Evolutionary conservation across 2,329 filamentous ascomycete species (phyloP).

Genomic region (Ceratocystis destructans): DNA sequence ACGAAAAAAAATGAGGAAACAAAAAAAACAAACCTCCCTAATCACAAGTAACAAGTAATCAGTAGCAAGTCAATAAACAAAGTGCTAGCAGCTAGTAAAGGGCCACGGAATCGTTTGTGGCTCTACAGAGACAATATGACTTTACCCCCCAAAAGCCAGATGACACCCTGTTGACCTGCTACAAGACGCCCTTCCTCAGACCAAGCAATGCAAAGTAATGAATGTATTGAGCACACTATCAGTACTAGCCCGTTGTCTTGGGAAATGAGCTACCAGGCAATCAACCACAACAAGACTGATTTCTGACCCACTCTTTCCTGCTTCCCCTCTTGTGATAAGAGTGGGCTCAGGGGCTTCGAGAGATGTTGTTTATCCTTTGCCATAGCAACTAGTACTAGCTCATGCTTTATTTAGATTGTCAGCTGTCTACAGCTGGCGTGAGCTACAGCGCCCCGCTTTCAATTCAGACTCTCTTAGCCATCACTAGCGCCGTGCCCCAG

Average conservation of each 20-base stretch:
- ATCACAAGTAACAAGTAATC: not conserved
- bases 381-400: slow-evolving; percentile 13
- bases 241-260: not conserved
- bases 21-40: not conserved
- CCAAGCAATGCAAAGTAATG: not conserved
- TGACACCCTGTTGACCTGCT: not conserved
- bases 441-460: no score
- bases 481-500: slow-evolving; percentile 47
- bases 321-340: not conserved
- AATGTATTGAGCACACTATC: not conserved
- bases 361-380: slow-evolving; percentile 16
- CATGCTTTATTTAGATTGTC: not conserved
- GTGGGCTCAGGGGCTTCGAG: slow-evolving; percentile 18
- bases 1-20: not conserved
- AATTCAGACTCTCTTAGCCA: slow-evolving; percentile 33
- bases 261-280: not conserved
- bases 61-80: not conserved
- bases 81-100: not conserved
- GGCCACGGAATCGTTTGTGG: not conserved
- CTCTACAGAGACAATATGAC: no score
- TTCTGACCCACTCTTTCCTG: not conserved
- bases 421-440: not conserved
- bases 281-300: not conserved
- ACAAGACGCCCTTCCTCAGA: not conserved
- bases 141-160: not conserved